These are phyloP conservation scores for Trichoderma koningiopsis DNA, from an alignment of 2,329 filamentous ascomycete genomes.

Conservation along the genomic window DNA sequence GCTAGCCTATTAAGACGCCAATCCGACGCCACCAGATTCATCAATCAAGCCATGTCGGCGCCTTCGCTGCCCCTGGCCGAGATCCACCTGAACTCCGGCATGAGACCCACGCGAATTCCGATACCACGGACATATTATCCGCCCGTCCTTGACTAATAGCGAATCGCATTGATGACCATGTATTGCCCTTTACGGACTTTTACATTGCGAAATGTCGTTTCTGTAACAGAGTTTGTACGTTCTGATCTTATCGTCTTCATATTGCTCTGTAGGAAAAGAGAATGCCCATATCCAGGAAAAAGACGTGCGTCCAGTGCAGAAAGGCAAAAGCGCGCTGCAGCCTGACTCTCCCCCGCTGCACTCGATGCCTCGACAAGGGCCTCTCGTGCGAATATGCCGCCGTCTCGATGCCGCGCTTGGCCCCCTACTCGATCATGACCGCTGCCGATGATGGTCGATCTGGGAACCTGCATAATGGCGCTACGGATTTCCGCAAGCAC, in stretches of 20 bases:
- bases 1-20: background rate
- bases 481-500: background rate
- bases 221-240: background rate
- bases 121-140: background rate
- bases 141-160: background rate
- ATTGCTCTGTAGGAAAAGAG: background rate
- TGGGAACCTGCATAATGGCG: background rate
- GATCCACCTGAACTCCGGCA: constrained; percentile 24
- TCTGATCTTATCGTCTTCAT: background rate
- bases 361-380: constrained; percentile 23
- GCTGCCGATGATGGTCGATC: background rate
- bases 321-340: constrained; percentile 27
- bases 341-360: constrained; percentile 24
- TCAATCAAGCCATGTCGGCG: background rate
- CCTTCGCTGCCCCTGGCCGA: background rate
- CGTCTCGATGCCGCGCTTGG: background rate
- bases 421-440: background rate
- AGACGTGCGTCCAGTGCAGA: constrained; percentile 28
- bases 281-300: constrained; percentile 29
- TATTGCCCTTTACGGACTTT: background rate
- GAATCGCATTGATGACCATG: background rate
- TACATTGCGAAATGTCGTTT: background rate
- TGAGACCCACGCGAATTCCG: constrained; percentile 22
- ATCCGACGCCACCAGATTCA: background rate
- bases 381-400: constrained; percentile 26